A percentile compares a stretch with the other conserved stretches of the same genome.
phyloP scores from a whole-genome alignment of 2,329 filamentous ascomycete species.

The Fusarium humuli region DNA sequence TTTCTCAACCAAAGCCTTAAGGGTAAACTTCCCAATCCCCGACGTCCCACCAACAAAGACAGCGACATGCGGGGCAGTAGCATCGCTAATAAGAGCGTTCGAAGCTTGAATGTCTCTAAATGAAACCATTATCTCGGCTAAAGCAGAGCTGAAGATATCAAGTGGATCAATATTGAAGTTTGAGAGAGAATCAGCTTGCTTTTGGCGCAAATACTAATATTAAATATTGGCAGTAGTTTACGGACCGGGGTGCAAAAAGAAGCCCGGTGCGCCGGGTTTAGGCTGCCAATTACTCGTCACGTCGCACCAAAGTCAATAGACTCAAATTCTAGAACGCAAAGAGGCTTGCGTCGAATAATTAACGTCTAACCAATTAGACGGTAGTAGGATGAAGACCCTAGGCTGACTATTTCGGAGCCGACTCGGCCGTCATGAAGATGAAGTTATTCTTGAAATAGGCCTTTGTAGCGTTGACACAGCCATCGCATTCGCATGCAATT shows the following conservation, averaged over 20 bases:
- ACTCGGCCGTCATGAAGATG: background rate
- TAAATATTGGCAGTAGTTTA: background rate
- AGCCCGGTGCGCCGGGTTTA: background rate
- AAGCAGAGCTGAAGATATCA: background rate
- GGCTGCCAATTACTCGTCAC: background rate
- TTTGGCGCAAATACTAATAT: background rate
- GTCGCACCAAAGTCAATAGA: background rate
- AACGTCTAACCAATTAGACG: background rate
- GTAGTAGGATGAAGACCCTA: background rate
- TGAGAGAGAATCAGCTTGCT: background rate
- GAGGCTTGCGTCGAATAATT: background rate
- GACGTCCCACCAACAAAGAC: slow-evolving; percentile 61
- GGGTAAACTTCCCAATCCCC: slow-evolving; percentile 58
- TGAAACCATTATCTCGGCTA: slow-evolving; percentile 47
- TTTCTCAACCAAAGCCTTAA: slow-evolving; percentile 52
- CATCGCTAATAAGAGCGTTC: slow-evolving; percentile 55
- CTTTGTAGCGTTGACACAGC: background rate
- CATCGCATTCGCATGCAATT: background rate
- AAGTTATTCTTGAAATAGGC: background rate
- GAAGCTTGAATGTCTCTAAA: slow-evolving; percentile 52
- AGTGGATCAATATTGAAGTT: background rate
- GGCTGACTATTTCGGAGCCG: background rate
- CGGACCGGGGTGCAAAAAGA: background rate
- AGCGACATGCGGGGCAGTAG: slow-evolving; percentile 52
- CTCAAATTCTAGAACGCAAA: background rate